A percentile compares a stretch with the other conserved stretches of the same genome.
phyloP scores from a whole-genome alignment of 73 alveolate genomes.

The Blepharisma japonicum region DNA sequence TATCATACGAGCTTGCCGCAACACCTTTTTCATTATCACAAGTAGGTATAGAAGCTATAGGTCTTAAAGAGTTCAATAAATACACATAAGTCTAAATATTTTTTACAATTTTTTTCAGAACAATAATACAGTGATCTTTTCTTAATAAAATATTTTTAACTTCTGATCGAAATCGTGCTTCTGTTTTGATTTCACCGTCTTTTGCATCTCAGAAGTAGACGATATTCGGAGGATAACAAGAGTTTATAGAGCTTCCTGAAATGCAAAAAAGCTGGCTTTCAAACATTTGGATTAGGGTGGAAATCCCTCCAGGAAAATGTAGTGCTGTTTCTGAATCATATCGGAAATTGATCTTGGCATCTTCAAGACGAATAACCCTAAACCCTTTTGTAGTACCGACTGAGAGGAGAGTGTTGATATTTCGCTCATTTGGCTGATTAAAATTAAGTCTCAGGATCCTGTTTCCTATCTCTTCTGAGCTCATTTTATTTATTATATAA shows the following conservation, averaged over 20 bases:
- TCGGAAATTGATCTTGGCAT: not conserved
- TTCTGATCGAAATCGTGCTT: conserved; percentile 77
- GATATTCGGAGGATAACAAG: conserved; percentile 82
- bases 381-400: conserved; percentile 23
- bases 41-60: conserved; percentile 89
- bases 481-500: not conserved
- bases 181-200: conserved; percentile 73
- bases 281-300: not conserved
- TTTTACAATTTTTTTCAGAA: conserved; percentile 39
- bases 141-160: conserved; percentile 75
- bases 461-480: conserved; percentile 3
- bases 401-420: not conserved
- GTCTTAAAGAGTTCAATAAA: conserved; percentile 79
- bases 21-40: conserved; percentile 79
- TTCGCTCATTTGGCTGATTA: conserved; percentile 9
- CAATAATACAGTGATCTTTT: conserved; percentile 62
- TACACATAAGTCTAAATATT: conserved; percentile 65
- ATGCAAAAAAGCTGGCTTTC: conserved; percentile 33
- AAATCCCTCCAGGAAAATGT: conserved; percentile 14
- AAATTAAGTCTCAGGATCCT: not conserved
- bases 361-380: not conserved
- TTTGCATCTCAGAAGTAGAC: conserved; percentile 94
- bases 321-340: not conserved
- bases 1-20: conserved; percentile 66
- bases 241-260: conserved; percentile 93